Conservation (phyloP, 129 eudicot genomes). For the Silybum marianum region DNA sequence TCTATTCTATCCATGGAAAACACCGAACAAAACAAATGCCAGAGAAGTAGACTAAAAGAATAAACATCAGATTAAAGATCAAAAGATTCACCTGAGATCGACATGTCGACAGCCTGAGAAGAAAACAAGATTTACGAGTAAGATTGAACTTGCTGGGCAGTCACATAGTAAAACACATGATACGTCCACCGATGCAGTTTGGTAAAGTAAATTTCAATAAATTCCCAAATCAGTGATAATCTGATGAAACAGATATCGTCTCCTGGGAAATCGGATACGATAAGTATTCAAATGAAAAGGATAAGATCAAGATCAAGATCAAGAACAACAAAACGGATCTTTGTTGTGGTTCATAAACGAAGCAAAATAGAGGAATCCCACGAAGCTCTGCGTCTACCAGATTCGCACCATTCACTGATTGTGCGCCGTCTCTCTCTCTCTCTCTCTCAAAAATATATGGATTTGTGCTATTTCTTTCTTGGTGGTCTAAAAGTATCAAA, state of each 20-base stretch:
- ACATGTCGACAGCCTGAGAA: slow-evolving; percentile 24
- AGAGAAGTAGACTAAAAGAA: neutral
- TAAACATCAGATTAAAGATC: neutral
- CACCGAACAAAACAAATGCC: neutral
- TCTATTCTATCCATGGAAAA: neutral
- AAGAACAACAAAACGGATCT: neutral
- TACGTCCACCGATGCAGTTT: neutral
- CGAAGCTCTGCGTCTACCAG: slow-evolving; percentile 15
- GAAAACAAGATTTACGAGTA: slow-evolving; percentile 26
- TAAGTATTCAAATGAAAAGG: slow-evolving; percentile 7
- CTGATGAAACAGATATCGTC: slow-evolving; percentile 2
- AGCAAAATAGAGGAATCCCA: neutral
- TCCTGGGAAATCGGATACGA: slow-evolving; percentile 15
- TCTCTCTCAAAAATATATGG: neutral
- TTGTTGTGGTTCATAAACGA: neutral
- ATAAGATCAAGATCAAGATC: neutral
- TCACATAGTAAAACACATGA: slow-evolving; percentile 19
- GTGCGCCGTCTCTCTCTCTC: slow-evolving; percentile 9
- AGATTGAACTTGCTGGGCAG: slow-evolving; percentile 3
- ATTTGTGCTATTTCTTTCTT: slow-evolving; percentile 18
- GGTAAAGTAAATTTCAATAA: neutral
- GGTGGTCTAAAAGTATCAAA: slow-evolving; percentile 17
- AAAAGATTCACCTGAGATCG: slow-evolving; percentile 26
- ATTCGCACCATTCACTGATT: slow-evolving; percentile 23
- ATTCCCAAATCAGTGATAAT: slow-evolving; percentile 9